phyloP scores from a whole-genome alignment of 768 basidiomycete genomes.

The Collybia nuda region DNA sequence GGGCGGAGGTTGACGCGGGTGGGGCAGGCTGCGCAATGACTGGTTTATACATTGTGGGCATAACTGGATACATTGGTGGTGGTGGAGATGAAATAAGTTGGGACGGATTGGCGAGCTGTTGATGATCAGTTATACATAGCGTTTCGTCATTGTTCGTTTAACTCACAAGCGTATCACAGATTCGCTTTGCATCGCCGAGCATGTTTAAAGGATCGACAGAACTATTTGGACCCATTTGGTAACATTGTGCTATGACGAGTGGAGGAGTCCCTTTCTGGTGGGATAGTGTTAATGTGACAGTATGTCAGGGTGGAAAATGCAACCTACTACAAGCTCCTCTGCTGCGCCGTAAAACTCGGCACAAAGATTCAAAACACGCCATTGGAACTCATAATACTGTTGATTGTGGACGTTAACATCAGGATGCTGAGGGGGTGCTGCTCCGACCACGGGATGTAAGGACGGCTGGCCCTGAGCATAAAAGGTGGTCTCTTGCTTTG shows the following conservation, averaged over 20 bases:
- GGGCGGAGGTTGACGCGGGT: conserved; percentile 24
- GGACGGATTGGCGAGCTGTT: conserved; percentile 71
- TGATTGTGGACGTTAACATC: conserved; percentile 67
- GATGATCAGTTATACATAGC: conserved; percentile 7
- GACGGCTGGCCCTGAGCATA: conserved; percentile 34
- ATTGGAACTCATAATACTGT: conserved; percentile 84
- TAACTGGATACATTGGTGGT: conserved; percentile 51
- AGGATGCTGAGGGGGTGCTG: conserved; percentile 39
- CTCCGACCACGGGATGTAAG: conserved; percentile 23
- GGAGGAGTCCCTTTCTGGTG: conserved; percentile 59
- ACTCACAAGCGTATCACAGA: conserved; percentile 74
- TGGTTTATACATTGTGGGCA: conserved; percentile 43
- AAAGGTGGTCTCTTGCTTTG: conserved; percentile 40
- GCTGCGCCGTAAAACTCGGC: conserved; percentile 86
- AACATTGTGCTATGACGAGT: conserved; percentile 77
- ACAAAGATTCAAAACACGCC: conserved; percentile 80
- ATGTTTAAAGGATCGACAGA: conserved; percentile 75
- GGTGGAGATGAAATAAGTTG: conserved; percentile 68
- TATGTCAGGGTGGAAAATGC: conserved; percentile 4
- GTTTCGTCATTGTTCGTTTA: conserved; percentile 1
- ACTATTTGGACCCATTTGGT: conserved; percentile 66
- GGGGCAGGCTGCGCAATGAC: conserved; percentile 22
- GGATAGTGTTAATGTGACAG: conserved; percentile 10
- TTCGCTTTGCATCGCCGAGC: conserved; percentile 74
- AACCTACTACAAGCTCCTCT: conserved; percentile 77